Evolutionary conservation across 192 early-diverging fungal genomes (phyloP).

Genomic region (Linnemannia hyalina): DNA sequence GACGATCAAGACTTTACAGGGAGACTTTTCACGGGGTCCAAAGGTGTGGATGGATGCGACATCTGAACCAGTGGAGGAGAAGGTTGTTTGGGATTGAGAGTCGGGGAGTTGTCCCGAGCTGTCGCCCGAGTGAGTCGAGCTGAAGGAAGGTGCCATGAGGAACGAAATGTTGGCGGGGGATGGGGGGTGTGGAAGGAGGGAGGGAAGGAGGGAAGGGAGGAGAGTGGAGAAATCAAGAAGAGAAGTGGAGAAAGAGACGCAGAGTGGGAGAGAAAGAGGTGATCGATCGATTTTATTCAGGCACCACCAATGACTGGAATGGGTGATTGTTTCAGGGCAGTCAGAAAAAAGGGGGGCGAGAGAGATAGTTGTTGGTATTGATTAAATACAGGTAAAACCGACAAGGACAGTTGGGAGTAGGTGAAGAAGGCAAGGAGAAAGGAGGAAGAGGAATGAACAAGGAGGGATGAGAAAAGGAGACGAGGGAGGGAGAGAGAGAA

Average conservation of each 20-base stretch:
- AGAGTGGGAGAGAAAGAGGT: neutral
- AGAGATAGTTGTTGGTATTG: neutral
- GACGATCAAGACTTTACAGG: constrained; percentile 45
- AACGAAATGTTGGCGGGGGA: neutral
- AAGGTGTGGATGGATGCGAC: neutral
- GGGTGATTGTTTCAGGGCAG: neutral
- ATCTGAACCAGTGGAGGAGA: constrained; percentile 5
- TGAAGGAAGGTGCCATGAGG: constrained; percentile 8
- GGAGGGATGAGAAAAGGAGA: neutral
- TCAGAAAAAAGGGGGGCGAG: neutral
- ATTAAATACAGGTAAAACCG: neutral
- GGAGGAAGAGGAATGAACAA: neutral
- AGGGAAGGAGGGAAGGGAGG: neutral
- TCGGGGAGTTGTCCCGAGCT: neutral
- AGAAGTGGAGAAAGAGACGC: neutral
- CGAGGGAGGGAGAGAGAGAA: neutral
- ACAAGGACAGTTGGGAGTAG: neutral
- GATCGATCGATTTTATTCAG: neutral
- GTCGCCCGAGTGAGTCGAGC: neutral
- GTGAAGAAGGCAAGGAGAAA: neutral
- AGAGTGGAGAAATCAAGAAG: neutral
- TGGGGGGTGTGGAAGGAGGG: neutral
- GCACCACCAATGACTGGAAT: neutral
- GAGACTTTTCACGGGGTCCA: neutral
- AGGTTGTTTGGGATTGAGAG: neutral